A percentile compares a stretch with the other conserved stretches of the same genome.
Evolutionary conservation across 1,284 basidiomycete species (phyloP).

Genomic region (Cryptococcus sp.): DNA sequence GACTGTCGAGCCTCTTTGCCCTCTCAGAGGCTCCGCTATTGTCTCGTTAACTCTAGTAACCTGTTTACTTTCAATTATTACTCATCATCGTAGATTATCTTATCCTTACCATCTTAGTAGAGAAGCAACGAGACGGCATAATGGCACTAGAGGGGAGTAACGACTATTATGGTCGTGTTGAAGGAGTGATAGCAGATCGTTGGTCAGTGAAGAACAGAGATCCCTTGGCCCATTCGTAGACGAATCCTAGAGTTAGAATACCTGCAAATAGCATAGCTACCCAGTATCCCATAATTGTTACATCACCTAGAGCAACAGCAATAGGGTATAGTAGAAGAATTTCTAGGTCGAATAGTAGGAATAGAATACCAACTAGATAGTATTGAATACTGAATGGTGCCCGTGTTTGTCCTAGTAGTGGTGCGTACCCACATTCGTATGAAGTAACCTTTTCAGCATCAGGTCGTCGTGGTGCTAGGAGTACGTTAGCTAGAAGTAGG

Average conservation of each 20-base stretch:
- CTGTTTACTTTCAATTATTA: too few relatives aligned
- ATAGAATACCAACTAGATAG: conserved; percentile 32
- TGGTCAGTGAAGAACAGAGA: conserved; percentile 31
- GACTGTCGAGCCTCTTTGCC: too few relatives aligned
- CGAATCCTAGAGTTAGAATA: conserved; percentile 28
- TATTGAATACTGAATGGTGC: conserved; percentile 26
- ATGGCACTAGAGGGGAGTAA: background rate
- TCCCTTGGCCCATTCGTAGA: conserved; percentile 27
- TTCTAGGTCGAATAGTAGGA: conserved; percentile 32
- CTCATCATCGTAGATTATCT: too few relatives aligned
- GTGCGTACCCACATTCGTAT: conserved; percentile 37
- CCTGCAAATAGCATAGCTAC: conserved; percentile 20
- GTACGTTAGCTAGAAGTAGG: conserved; percentile 15
- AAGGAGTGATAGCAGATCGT: conserved; percentile 24
- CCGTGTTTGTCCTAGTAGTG: conserved; percentile 40
- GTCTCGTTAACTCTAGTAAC: too few relatives aligned
- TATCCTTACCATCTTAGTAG: too few relatives aligned
- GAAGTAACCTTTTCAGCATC: conserved; percentile 17
- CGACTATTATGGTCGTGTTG: conserved; percentile 17
- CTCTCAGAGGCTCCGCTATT: too few relatives aligned
- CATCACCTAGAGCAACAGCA: conserved; percentile 14
- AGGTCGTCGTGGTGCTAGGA: conserved; percentile 14
- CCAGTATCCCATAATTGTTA: conserved; percentile 6
- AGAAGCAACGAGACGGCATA: too few relatives aligned
- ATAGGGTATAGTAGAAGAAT: conserved; percentile 26